Evolutionary conservation across 2,329 filamentous ascomycete genomes (phyloP), one percentile per base, ranked within the genome.

Genomic region (Bipolaris cookei): DNA sequence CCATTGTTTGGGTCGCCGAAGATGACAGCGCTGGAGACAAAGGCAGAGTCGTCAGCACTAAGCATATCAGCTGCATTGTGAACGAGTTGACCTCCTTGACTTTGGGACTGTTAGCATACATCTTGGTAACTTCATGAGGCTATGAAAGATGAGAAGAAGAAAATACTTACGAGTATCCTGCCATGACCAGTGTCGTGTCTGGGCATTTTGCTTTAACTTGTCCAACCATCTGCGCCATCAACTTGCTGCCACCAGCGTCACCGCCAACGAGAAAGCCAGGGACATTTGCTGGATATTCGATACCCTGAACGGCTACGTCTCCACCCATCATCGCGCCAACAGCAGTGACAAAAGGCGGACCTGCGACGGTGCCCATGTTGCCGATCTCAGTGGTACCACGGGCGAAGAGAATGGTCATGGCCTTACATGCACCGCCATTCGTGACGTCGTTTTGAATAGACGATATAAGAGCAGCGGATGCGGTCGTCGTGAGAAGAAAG

Each of bases 351-450:
- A 86, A 81, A 1, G 81, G 79, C 2, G 83, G 83, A 0, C 84
- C 84, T 1, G 80, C 76, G 5, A 80, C 58, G 21, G 65, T 67
- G 20, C 84, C 84, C 47, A 86, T 80, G 62, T 84, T 85, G 38
- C 82, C 83, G 1, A 60, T 34, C 70, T 86, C 82, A 5, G 78
- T 80, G 3, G 83, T 85, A 7, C 84, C 84, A 16, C 84, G 80
- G n/a, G 84, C 84, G 62, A 83, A 86, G 63, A 86, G 80, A 49
- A 86, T 70, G 6, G 82, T 85, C 59, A 83, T 77, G 30, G 75
- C 66, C 32, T 78, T 79, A 70, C 81, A 83, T 43, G 52, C 64
- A n/a, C 63, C 56, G 42, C 66, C 64, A 39, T 63, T 64, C 16
- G 56, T 68, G 35, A 74, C 58, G 45, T 74, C 72, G 49, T 70